Conservation (phyloP, 1,284 basidiomycete genomes). For the Fistulinella cinereoalba region DNA sequence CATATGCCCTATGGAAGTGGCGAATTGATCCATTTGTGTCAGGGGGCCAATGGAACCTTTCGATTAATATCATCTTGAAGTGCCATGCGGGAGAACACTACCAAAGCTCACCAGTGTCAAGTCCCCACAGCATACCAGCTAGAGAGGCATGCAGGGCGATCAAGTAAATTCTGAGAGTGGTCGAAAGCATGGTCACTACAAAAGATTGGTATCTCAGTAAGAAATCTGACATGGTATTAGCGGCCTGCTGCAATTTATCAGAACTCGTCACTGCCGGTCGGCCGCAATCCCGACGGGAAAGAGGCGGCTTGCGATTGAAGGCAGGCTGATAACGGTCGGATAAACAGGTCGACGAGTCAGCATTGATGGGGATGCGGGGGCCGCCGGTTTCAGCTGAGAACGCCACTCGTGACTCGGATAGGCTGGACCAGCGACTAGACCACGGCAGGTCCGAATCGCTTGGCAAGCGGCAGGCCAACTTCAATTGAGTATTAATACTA, state of each 20-base stretch:
- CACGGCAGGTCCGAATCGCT: no score
- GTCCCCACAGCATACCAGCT: conserved; percentile 33
- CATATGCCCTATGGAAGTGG: conserved; percentile 34
- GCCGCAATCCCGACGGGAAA: neutral
- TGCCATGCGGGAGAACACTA: neutral
- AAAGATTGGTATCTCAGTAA: neutral
- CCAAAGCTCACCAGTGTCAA: conserved; percentile 28
- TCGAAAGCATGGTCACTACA: conserved; percentile 13
- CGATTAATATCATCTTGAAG: neutral
- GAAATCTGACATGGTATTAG: neutral
- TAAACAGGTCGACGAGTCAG: no score
- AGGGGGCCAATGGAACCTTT: conserved; percentile 45
- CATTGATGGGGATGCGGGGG: no score
- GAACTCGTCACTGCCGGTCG: no score
- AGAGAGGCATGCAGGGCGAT: conserved; percentile 29
- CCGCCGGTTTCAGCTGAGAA: no score
- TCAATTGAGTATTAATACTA: no score
- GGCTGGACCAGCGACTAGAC: no score
- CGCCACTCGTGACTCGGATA: no score
- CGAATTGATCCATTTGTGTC: conserved; percentile 46
- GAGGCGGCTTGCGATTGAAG: no score
- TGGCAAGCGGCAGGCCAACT: no score
- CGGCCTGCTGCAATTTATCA: neutral
- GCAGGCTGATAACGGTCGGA: no score
- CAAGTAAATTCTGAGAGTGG: conserved; percentile 23